phyloP scores from a whole-genome alignment of 2,329 filamentous ascomycete genomes.

The Penicillium paneum region DNA sequence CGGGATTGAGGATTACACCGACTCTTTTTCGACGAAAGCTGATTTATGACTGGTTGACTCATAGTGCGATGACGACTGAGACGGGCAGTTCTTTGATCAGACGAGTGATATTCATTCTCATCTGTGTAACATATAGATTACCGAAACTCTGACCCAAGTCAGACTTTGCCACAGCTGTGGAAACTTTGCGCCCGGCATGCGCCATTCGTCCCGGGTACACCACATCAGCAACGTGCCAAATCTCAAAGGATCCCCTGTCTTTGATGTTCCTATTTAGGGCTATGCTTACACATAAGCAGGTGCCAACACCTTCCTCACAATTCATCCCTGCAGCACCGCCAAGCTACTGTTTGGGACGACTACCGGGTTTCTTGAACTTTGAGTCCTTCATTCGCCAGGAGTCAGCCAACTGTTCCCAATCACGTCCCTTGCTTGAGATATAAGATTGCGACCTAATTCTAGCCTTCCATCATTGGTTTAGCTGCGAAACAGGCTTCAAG shows the following conservation, averaged over 20 bases:
- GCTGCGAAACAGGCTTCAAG: conserved; percentile 3
- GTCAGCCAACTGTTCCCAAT: background rate
- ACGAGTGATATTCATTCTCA: conserved; percentile 2
- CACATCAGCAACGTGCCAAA: conserved; percentile 6
- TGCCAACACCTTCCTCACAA: conserved; percentile 3
- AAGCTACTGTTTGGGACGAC: conserved; percentile 6
- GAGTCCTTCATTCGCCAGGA: background rate
- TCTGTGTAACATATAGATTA: conserved; percentile 10
- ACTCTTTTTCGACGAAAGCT: background rate
- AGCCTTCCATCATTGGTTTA: background rate
- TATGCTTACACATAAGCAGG: background rate
- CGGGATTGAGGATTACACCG: conserved; percentile 2
- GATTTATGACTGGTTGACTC: conserved; percentile 14
- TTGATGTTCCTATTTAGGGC: background rate
- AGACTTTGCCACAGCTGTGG: conserved; percentile 1
- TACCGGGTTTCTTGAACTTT: conserved; percentile 3
- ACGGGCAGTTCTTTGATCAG: background rate
- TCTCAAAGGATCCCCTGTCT: conserved; percentile 1
- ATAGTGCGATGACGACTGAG: conserved; percentile 3
- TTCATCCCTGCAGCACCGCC: background rate
- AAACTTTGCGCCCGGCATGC: background rate
- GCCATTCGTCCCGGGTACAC: conserved; percentile 7
- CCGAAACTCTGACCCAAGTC: conserved; percentile 9
- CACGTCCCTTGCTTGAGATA: background rate
- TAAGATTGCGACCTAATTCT: conserved; percentile 1